Conservation (phyloP, 108 stramenopile species). For the Aurantiochytrium sp. region DNA sequence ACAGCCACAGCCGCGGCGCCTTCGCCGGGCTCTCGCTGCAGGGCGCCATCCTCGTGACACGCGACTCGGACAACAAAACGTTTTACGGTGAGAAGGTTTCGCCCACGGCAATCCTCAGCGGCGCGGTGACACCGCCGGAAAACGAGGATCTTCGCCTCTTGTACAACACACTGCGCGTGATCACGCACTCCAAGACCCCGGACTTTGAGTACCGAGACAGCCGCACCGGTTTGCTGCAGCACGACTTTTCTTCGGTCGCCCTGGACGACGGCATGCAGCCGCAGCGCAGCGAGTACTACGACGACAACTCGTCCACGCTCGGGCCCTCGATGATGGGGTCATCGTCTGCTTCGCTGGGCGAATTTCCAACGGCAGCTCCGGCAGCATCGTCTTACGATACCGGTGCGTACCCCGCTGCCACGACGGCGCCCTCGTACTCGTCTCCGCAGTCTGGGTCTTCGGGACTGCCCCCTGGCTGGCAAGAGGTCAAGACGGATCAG, state of each 20-base stretch:
- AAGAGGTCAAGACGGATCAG: not conserved
- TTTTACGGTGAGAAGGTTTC: constrained; percentile 77
- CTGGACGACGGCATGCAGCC: not conserved
- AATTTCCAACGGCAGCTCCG: not conserved
- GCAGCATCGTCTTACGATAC: not conserved
- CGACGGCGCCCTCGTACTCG: not conserved
- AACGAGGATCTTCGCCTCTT: constrained; percentile 2
- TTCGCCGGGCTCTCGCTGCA: constrained; percentile 89
- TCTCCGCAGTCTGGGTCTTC: not conserved
- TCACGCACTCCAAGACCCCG: not conserved
- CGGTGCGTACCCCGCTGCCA: not conserved
- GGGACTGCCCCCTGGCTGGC: not conserved
- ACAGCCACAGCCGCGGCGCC: constrained; percentile 78
- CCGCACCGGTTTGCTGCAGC: not conserved
- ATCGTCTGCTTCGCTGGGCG: too few species aligned
- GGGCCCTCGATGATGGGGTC: too few species aligned
- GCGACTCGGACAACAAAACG: constrained; percentile 83
- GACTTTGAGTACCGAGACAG: constrained; percentile 19
- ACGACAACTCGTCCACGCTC: not conserved
- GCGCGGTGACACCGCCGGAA: constrained; percentile 25
- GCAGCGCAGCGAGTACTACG: not conserved
- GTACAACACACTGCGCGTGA: constrained; percentile 4
- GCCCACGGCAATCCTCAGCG: constrained; percentile 52
- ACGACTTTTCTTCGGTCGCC: not conserved
- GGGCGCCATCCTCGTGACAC: constrained; percentile 71